phyloP scores from a whole-genome alignment of 2,329 filamentous ascomycete species.

The Cercospora nicotianae region DNA sequence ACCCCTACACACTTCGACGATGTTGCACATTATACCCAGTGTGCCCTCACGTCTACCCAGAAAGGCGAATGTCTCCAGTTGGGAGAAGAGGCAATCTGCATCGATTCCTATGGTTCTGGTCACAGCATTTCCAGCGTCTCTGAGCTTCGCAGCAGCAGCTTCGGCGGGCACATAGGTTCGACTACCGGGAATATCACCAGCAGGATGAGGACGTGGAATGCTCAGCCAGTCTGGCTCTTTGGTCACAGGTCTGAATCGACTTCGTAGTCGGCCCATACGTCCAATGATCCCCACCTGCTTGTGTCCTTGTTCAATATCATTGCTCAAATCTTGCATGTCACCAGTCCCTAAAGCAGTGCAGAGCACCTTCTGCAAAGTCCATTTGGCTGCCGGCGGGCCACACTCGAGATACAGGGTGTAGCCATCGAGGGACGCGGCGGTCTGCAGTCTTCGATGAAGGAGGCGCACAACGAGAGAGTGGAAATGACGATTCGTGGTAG shows the following conservation, averaged over 20 bases:
- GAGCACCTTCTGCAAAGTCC: slow-evolving; percentile 67
- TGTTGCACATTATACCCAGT: slow-evolving; percentile 62
- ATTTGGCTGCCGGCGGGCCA: slow-evolving; percentile 69
- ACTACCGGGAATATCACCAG: slow-evolving; percentile 51
- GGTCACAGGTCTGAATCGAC: slow-evolving; percentile 66
- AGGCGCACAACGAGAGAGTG: slow-evolving; percentile 63
- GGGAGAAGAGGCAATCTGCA: slow-evolving; percentile 69
- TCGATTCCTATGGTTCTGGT: slow-evolving; percentile 66
- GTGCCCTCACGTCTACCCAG: slow-evolving; percentile 66
- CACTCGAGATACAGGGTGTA: slow-evolving; percentile 75
- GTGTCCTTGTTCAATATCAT: slow-evolving; percentile 40
- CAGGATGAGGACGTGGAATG: slow-evolving; percentile 43
- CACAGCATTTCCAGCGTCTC: slow-evolving; percentile 42
- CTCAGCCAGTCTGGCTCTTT: slow-evolving; percentile 51
- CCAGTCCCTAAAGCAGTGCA: slow-evolving; percentile 68
- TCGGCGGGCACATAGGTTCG: slow-evolving; percentile 39
- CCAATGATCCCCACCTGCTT: slow-evolving; percentile 46
- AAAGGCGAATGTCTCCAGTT: slow-evolving; percentile 68
- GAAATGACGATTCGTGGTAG: slow-evolving; percentile 62
- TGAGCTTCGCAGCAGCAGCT: slow-evolving; percentile 15
- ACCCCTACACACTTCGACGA: slow-evolving; percentile 65
- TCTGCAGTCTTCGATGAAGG: slow-evolving; percentile 63
- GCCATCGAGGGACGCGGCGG: slow-evolving; percentile 57
- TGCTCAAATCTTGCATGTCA: slow-evolving; percentile 49
- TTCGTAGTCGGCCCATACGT: slow-evolving; percentile 62